Base-by-base conservation (phyloP, 441 rosid genomes). In the Brassica balearica region DNA sequence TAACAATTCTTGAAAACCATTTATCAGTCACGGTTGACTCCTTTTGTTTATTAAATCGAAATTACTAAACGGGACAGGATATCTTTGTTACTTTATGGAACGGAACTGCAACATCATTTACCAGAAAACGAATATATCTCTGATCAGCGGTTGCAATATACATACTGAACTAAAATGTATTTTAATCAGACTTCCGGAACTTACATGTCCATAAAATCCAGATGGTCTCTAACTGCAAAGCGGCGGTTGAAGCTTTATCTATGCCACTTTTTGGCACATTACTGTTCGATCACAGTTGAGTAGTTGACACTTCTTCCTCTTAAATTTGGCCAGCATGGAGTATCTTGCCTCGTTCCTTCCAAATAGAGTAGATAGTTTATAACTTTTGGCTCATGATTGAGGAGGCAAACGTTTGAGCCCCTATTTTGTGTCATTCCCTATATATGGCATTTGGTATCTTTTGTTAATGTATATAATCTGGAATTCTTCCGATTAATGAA, bases 11-110 rank as follows among this genome's bases (percentile, higher is more conserved):
- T 5, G 19, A 32, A 56, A 29, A 32, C 3, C 15, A 69, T 53
- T 69, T 55, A 55, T 32, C 64, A 69, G 8, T 55, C 51, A 69
- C 17, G 25, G 43, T 69, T 53, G 63, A 69, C 63, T 69, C 48
- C 43, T 14, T 8, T 48, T 1, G 3, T 27, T 15, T 2, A 6
- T 7, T 14, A 14, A 15, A 15, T 15, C 25, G 23, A 48, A 14
- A 48, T 48, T 8, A 51, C 43, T 48, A 25, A 68, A 48, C 29
- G 71, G n/a, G 38, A 68, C 59, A 46, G 9, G 41, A 48, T 25
- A 48, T 46, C 8, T 23, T 8, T 23, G 22, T 68, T 23, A 48
- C 1, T 43, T 43, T 67, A 68, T 7, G 55, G 55, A 48, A 53
- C 8, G 60, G 66, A 60, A 61, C 34, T 22, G 32, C 64, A 61